These are phyloP conservation scores for Paramecium sonneborni DNA, from an alignment of 73 alveolate species.

Conservation along the genomic window DNA sequence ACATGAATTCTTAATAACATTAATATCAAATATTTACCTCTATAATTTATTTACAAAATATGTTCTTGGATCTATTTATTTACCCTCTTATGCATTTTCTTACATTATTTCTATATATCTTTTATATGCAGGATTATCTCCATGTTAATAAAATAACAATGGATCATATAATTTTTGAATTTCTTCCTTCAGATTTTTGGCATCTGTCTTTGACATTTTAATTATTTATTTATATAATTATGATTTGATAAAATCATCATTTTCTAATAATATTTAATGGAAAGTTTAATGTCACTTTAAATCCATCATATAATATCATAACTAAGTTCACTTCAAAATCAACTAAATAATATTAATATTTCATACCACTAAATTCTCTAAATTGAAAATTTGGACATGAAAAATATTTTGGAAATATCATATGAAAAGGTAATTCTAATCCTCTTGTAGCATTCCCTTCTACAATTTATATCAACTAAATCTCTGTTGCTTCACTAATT, in stretches of 20 bases:
- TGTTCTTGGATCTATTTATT: conserved; percentile 67
- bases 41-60: conserved; percentile 45
- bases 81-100: conserved; percentile 64
- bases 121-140: conserved; percentile 67
- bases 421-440: conserved; percentile 88
- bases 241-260: conserved; percentile 35
- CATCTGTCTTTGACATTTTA: conserved; percentile 6
- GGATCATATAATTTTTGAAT: conserved; percentile 65
- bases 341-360: background rate
- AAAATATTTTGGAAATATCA: conserved; percentile 90
- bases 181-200: conserved; percentile 48
- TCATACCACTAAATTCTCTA: conserved; percentile 60
- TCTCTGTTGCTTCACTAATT: conserved; percentile 82
- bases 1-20: conserved; percentile 25
- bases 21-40: conserved; percentile 26
- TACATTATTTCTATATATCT: conserved; percentile 60
- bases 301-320: conserved; percentile 82
- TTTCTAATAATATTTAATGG: conserved; percentile 68
- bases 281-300: conserved; percentile 82
- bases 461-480: conserved; percentile 87
- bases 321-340: conserved; percentile 88
- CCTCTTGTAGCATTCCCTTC: conserved; percentile 94
- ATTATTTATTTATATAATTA: background rate
- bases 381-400: conserved; percentile 86
- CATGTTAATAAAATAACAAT: conserved; percentile 57